A percentile compares a stretch with the other conserved stretches of the same genome.
phyloP scores from a whole-genome alignment of 305 asterid species.

The Ilex paraguariensis region DNA sequence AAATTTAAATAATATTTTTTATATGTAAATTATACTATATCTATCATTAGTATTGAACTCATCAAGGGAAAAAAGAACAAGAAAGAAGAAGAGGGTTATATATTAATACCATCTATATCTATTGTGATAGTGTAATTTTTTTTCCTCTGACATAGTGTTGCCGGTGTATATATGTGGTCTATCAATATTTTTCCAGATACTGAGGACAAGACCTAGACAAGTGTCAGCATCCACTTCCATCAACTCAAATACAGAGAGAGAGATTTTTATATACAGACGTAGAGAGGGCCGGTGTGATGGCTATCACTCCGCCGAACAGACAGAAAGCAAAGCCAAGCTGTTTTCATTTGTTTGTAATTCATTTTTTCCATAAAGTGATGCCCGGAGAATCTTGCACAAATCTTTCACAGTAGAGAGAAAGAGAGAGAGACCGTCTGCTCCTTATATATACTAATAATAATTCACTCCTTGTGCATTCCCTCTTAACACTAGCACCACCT shows the following conservation, averaged over 20 bases:
- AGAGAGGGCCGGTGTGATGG: background rate
- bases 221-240: slow-evolving; percentile 14
- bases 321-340: slow-evolving; percentile 41
- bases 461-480: background rate
- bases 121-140: too few relatives aligned
- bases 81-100: too few relatives aligned
- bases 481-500: background rate
- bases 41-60: too few relatives aligned
- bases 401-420: slow-evolving; percentile 28
- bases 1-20: too few relatives aligned
- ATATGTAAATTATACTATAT: too few relatives aligned
- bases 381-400: slow-evolving; percentile 53
- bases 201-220: slow-evolving; percentile 12
- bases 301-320: slow-evolving; percentile 23
- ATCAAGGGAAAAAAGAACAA: too few relatives aligned
- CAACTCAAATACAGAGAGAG: background rate
- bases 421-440: slow-evolving; percentile 10
- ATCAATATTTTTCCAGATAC: background rate
- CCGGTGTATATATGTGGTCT: too few relatives aligned
- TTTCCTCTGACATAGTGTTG: too few relatives aligned
- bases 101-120: too few relatives aligned
- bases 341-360: slow-evolving; percentile 27
- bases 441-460: slow-evolving; percentile 9
- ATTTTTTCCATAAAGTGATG: slow-evolving; percentile 38
- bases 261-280: background rate